phyloP scores from a whole-genome alignment of 176 grass and related monocot genomes.

The maize (Zea mays) region Zm-B73-REFERENCE-NAM-5.0 NC_050097.1:194025001-194025500 shows the following conservation, averaged over 20 bases:
- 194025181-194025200: conserved; percentile 20
- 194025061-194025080: conserved; percentile 9
- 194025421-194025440: conserved; percentile 58
- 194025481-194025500: conserved; percentile 31
- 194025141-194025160: conserved; percentile 16
- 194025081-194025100: neutral
- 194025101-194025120: conserved; percentile 5
- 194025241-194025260: too few species aligned
- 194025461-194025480: conserved; percentile 41
- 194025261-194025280: too few species aligned
- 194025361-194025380: conserved; percentile 12
- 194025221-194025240: neutral
- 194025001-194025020: conserved; percentile 32
- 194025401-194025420: conserved; percentile 36
- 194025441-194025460: conserved; percentile 55
- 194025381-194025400: conserved; percentile 38
- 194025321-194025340: neutral
- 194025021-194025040: conserved; percentile 13
- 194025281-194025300: neutral
- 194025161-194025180: neutral
- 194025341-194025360: neutral
- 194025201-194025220: conserved; percentile 8
- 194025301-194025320: neutral
- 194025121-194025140: neutral
- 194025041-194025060: conserved; percentile 5